Conservation (phyloP, 768 basidiomycete genomes). For the Boletellus emodensis region DNA sequence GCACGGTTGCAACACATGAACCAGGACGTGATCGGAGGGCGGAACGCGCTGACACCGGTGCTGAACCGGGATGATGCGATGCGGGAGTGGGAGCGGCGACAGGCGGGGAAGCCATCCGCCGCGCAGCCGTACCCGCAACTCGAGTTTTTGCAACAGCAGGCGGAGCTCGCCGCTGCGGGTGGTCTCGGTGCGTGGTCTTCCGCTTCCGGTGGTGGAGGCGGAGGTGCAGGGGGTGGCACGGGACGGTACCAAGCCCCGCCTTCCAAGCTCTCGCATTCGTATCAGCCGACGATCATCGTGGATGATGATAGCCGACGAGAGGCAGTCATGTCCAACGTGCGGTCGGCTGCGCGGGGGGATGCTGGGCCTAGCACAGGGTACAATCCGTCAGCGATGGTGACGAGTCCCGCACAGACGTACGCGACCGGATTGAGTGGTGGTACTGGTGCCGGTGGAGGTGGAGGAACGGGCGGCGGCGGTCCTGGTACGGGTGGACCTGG, state of each 20-base stretch:
- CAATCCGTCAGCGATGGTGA: constrained; percentile 49
- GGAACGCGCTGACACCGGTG: constrained; percentile 89
- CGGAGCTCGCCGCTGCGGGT: constrained; percentile 68
- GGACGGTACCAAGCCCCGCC: constrained; percentile 46
- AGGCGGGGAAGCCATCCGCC: constrained; percentile 66
- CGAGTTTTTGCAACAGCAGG: constrained; percentile 91
- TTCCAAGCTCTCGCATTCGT: constrained; percentile 31
- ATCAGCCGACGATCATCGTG: constrained; percentile 57
- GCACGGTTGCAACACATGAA: constrained; percentile 88
- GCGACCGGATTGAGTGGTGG: constrained; percentile 30
- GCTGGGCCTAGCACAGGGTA: constrained; percentile 40
- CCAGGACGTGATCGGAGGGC: constrained; percentile 63
- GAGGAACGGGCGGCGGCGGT: not conserved
- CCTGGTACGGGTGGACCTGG: constrained; percentile 1
- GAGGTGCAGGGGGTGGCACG: constrained; percentile 1
- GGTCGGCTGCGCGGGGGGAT: constrained; percentile 56
- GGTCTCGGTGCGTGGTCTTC: constrained; percentile 57
- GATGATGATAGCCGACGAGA: constrained; percentile 71
- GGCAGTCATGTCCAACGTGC: constrained; percentile 77
- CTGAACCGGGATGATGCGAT: constrained; percentile 93
- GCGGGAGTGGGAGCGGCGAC: constrained; percentile 93
- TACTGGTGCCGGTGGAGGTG: not conserved
- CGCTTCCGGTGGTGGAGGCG: constrained; percentile 17
- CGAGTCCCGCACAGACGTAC: constrained; percentile 77
- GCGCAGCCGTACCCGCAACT: constrained; percentile 84